Evolutionary conservation across 1,139 yeast species (phyloP), one percentile per base, ranked within the genome.

Genomic region (Candida labiduridarum): DNA sequence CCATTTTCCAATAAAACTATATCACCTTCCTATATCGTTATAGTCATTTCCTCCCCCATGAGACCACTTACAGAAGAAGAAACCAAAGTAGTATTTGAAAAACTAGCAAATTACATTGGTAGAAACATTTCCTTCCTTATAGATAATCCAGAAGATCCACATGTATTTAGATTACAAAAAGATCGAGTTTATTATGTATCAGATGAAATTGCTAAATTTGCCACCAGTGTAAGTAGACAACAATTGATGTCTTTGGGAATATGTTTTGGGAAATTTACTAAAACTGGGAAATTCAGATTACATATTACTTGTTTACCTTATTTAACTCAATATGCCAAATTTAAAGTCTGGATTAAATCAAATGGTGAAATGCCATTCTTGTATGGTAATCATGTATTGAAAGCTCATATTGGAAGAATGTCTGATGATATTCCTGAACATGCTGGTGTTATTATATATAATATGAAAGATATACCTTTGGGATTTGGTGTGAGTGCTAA

Each of bases 291-390:
- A 71, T 94, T 94, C 76, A 84, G 96, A 69, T 77, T 94, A 57
- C 99, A 94, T 68, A 86, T 95, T 55, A 94, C 99, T n/a, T 79
- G 97, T 4, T 80, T 94, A 57, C 85, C 89, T 49, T 81, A 89
- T 57, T 72, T 94, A 53, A 85, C 96, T 5, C 87, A 89, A 62
- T 87, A 87, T 66, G 98, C 99, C 46, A 90, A 89, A 68, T 91
- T 86, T 74, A 94, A 94, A 72, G 78, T 94, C 43, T 95, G 99
- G 99, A 90, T 94, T 71, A 95, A 95, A 69, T 84, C 84, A 48
- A 94, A 94, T 64, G 99, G 99, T 60, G 99, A 94, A 71, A 95
- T 95, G 99, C 98, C 99, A 9, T 95, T 86, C 68, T 75, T 94
- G 56, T 94, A 95, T 63, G 99, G 99, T 41, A 94, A 94, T 73